A percentile compares a stretch with the other conserved stretches of the same genome.
Conservation (phyloP, 495 filamentous ascomycete species). For the Friedmanniomyces endolithicus region DNA sequence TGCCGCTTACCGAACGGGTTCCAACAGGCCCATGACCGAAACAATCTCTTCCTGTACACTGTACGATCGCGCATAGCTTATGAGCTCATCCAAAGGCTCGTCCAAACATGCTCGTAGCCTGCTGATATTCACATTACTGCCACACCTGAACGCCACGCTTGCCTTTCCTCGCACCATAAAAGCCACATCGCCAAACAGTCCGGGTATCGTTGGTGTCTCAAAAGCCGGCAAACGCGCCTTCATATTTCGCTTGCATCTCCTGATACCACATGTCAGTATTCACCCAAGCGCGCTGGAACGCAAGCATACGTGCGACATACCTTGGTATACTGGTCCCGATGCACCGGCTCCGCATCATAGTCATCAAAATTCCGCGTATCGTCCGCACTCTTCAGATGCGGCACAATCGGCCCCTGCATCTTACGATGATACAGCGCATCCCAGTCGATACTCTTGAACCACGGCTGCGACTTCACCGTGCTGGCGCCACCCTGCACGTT, state of each 20-base stretch:
- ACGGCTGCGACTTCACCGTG: slow-evolving; percentile 75
- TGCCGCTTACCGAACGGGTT: too few species aligned
- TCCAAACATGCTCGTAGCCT: not conserved
- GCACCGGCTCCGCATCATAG: slow-evolving; percentile 53
- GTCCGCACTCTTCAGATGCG: slow-evolving; percentile 62
- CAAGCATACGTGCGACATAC: not conserved
- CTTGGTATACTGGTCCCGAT: slow-evolving; percentile 49
- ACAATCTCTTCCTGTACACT: not conserved
- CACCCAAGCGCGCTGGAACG: not conserved
- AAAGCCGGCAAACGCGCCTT: slow-evolving; percentile 69
- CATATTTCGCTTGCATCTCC: slow-evolving; percentile 62
- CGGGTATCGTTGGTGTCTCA: slow-evolving; percentile 25
- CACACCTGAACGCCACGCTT: not conserved
- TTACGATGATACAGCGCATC: slow-evolving; percentile 57
- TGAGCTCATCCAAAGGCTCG: not conserved
- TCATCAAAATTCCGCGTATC: slow-evolving; percentile 86
- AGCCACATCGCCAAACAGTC: not conserved
- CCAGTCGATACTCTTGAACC: slow-evolving; percentile 78
- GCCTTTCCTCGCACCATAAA: not conserved
- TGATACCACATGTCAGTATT: slow-evolving; percentile 15
- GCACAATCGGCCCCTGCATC: slow-evolving; percentile 72
- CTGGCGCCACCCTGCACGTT: slow-evolving; percentile 75
- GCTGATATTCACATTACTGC: not conserved
- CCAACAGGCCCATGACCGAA: not conserved
- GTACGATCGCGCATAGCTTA: not conserved